Percentiles rank a stretch among this genome's conserved stretches.
phyloP scores from a whole-genome alignment of 305 asterid genomes.

The Fraxinus paxiana region DNA sequence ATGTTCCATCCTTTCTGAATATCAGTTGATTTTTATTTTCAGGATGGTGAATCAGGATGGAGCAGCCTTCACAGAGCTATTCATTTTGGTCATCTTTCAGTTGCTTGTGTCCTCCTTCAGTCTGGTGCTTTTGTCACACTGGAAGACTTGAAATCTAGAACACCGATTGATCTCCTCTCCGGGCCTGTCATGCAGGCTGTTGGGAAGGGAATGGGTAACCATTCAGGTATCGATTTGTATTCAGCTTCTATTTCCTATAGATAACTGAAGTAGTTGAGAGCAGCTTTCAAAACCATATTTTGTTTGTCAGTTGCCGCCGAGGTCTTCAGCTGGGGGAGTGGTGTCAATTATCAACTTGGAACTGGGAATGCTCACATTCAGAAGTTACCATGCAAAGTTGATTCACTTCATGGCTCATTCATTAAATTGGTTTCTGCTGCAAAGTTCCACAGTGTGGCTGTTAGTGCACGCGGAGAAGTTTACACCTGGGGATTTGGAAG shows the following conservation, averaged over 20 bases:
- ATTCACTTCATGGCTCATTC: slow-evolving; percentile 68
- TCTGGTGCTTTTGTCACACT: slow-evolving; percentile 63
- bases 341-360: slow-evolving; percentile 97
- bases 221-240: slow-evolving; percentile 46
- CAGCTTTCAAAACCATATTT: slow-evolving; percentile 22
- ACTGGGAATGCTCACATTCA: slow-evolving; percentile 97
- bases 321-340: slow-evolving; percentile 99
- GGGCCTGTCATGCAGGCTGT: slow-evolving; percentile 77
- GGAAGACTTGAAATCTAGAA: slow-evolving; percentile 80
- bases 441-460: slow-evolving; percentile 96
- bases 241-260: background rate
- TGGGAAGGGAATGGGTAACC: slow-evolving; percentile 36
- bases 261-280: slow-evolving; percentile 17
- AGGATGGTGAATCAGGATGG: slow-evolving; percentile 99
- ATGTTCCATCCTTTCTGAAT: slow-evolving; percentile 16
- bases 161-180: slow-evolving; percentile 84
- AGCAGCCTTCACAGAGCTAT: slow-evolving; percentile 94
- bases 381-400: slow-evolving; percentile 95
- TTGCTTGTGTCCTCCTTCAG: slow-evolving; percentile 81
- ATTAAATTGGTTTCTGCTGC: slow-evolving; percentile 74
- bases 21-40: slow-evolving; percentile 20
- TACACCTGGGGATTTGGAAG: slow-evolving; percentile 99
- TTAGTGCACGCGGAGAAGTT: slow-evolving; percentile 75
- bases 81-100: slow-evolving; percentile 92
- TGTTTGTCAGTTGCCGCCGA: slow-evolving; percentile 62